Evolutionary conservation across 176 grass and related monocot genomes (phyloP).

Genomic region (Areca catechu): DNA sequence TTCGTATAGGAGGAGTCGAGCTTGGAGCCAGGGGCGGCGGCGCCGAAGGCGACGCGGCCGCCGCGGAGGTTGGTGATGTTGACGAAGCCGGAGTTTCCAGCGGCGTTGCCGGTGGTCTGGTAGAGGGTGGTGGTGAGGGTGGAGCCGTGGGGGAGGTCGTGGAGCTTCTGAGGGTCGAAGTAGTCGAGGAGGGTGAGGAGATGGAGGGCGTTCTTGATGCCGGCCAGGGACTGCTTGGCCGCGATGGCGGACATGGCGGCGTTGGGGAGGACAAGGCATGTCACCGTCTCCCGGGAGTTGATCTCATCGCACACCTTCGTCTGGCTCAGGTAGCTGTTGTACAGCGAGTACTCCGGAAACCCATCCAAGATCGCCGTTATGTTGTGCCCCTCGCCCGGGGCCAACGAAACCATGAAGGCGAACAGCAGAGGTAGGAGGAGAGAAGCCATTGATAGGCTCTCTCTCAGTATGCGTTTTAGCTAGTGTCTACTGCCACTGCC

Average conservation of each 20-base stretch:
- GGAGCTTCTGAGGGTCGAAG: slow-evolving; percentile 89
- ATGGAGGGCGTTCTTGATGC: slow-evolving; percentile 82
- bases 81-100: slow-evolving; percentile 81
- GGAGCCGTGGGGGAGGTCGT: slow-evolving; percentile 55
- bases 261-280: slow-evolving; percentile 81
- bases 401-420: slow-evolving; percentile 1
- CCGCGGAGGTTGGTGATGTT: slow-evolving; percentile 95
- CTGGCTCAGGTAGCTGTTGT: slow-evolving; percentile 81
- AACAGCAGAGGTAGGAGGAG: slow-evolving; percentile 1
- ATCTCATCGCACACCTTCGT: slow-evolving; percentile 98
- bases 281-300: slow-evolving; percentile 71
- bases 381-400: slow-evolving; percentile 41
- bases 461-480: no score
- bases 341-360: slow-evolving; percentile 61
- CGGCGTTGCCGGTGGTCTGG: slow-evolving; percentile 83
- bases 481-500: no score
- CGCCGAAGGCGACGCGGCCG: slow-evolving; percentile 72
- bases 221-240: slow-evolving; percentile 65
- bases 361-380: slow-evolving; percentile 78
- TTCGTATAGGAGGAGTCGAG: slow-evolving; percentile 78
- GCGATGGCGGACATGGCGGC: slow-evolving; percentile 70
- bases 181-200: slow-evolving; percentile 91
- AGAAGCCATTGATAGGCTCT: no score
- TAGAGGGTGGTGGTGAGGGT: slow-evolving; percentile 82
- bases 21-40: slow-evolving; percentile 58